Percentiles rank a stretch among this genome's conserved stretches.
These are phyloP conservation scores for Paramecium octaurelia DNA, from an alignment of 73 alveolate genomes.

Conservation along the genomic window DNA sequence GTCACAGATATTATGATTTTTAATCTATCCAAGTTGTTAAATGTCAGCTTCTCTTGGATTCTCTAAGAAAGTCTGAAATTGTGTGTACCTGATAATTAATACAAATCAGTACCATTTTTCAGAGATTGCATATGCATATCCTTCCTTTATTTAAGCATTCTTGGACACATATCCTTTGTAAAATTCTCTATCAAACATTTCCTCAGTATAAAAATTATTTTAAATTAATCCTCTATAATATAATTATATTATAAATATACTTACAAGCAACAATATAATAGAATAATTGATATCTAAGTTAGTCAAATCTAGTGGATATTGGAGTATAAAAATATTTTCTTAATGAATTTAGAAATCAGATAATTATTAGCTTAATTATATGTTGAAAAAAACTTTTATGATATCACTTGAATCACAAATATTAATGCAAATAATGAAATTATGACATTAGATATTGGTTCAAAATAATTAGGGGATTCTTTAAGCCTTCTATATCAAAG, in stretches of 20 bases:
- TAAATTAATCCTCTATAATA: not conserved
- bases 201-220: not conserved
- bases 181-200: not conserved
- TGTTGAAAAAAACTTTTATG: not conserved
- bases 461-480: not conserved
- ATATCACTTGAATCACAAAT: not conserved
- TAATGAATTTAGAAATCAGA: no score
- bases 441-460: not conserved
- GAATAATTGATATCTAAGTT: not conserved
- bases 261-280: no score
- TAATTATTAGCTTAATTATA: no score
- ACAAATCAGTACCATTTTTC: not conserved
- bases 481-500: conserved; percentile 65
- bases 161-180: not conserved
- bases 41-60: not conserved
- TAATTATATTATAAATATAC: not conserved
- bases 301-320: not conserved
- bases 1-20: not conserved
- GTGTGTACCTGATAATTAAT: not conserved
- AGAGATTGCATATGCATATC: not conserved
- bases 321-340: no score
- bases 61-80: not conserved
- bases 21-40: not conserved
- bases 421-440: not conserved
- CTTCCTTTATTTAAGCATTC: not conserved